phyloP scores from a whole-genome alignment of 306 rosid species.

The Cicer yamashitae region DNA sequence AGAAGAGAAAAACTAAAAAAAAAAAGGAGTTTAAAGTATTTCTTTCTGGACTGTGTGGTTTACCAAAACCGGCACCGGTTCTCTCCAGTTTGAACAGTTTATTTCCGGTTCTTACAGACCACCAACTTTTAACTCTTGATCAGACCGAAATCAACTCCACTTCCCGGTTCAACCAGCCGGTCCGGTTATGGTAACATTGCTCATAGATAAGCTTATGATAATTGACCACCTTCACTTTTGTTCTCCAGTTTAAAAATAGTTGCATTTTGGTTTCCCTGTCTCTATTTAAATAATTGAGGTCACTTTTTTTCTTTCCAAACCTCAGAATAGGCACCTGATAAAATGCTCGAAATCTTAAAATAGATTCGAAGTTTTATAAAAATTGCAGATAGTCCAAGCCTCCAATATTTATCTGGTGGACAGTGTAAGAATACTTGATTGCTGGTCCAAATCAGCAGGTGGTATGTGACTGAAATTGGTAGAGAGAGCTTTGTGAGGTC shows the following conservation, averaged over 20 bases:
- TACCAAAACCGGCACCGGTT: no score
- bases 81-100: no score
- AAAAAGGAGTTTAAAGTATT: no score
- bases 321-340: background rate
- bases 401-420: slow-evolving; percentile 9
- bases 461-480: background rate
- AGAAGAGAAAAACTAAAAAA: no score
- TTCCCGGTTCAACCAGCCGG: no score
- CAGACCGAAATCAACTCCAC: no score
- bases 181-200: no score
- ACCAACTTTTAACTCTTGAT: no score
- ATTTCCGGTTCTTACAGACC: no score
- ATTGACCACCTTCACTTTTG: background rate
- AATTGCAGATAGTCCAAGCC: background rate
- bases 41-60: no score
- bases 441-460: slow-evolving; percentile 8
- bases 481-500: slow-evolving; percentile 2
- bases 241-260: slow-evolving; percentile 14
- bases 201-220: background rate
- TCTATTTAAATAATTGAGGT: background rate
- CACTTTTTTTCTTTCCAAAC: background rate
- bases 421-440: background rate
- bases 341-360: slow-evolving; percentile 18
- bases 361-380: background rate
- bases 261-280: slow-evolving; percentile 5